These are phyloP conservation scores for Blastomyces gilchristii DNA, from an alignment of 2,329 filamentous ascomycete species.

Conservation along the genomic window DNA sequence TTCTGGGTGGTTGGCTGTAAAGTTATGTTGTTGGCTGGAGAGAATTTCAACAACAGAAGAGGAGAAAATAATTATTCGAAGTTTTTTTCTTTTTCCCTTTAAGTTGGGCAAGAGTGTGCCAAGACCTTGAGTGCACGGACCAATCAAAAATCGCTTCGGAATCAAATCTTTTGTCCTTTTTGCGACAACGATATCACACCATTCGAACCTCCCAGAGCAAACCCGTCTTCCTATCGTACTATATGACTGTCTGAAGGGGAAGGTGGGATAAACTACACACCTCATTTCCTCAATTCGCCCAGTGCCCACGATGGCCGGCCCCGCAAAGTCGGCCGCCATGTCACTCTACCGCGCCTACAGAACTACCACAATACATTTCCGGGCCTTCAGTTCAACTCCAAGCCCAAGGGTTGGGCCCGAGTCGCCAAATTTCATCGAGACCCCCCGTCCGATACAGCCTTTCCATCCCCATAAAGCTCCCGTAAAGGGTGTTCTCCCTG, in stretches of 20 bases:
- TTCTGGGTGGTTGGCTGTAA: slow-evolving; percentile 4
- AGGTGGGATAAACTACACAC: background rate
- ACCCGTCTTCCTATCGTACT: background rate
- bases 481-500: slow-evolving; percentile 69
- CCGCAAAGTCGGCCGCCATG: slow-evolving; percentile 21
- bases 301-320: slow-evolving; percentile 11
- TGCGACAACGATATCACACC: background rate
- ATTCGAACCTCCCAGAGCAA: background rate
- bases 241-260: background rate
- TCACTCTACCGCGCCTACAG: slow-evolving; percentile 30
- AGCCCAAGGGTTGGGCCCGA: slow-evolving; percentile 50
- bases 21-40: slow-evolving; percentile 20
- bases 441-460: slow-evolving; percentile 67
- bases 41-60: slow-evolving; percentile 19
- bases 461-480: slow-evolving; percentile 39
- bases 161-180: background rate
- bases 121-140: slow-evolving; percentile 14
- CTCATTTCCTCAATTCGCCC: background rate
- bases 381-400: slow-evolving; percentile 31
- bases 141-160: slow-evolving; percentile 10
- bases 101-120: slow-evolving; percentile 10
- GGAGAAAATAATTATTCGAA: slow-evolving; percentile 18
- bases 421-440: slow-evolving; percentile 75
- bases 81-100: slow-evolving; percentile 25
- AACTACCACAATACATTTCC: slow-evolving; percentile 28